phyloP scores from a whole-genome alignment of 202 grass and related monocot species.

The Setaria italica region DNA sequence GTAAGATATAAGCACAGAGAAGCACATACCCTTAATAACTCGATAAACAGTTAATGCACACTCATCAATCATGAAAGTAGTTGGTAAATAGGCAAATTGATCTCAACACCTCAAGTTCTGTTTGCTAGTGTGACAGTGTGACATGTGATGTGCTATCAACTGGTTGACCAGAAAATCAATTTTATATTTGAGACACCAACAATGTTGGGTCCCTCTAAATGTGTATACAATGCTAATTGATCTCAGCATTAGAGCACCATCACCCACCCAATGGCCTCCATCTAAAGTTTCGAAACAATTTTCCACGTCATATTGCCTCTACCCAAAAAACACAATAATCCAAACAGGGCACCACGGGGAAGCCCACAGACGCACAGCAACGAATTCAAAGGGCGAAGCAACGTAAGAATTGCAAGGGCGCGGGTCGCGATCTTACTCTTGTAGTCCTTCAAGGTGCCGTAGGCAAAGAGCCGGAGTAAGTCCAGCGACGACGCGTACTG shows the following conservation, averaged over 20 bases:
- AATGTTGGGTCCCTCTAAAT: background rate
- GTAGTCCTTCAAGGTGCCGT: constrained; percentile 96
- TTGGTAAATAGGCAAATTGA: background rate
- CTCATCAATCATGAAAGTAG: constrained; percentile 4
- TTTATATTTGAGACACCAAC: background rate
- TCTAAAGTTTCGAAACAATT: background rate
- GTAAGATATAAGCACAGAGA: background rate
- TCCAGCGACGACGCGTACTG: constrained; percentile 89
- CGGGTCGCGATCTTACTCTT: constrained; percentile 63
- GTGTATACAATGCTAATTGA: background rate
- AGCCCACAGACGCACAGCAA: background rate
- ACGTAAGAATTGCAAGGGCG: background rate
- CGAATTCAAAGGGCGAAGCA: background rate
- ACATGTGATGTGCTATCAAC: background rate
- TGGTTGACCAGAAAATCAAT: background rate
- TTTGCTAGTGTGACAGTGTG: background rate
- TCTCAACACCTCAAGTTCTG: background rate
- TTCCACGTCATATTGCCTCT: background rate
- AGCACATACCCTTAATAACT: background rate
- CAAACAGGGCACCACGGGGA: background rate
- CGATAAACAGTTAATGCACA: background rate
- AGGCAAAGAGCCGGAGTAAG: constrained; percentile 90
- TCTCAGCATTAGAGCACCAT: background rate
- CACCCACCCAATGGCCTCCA: background rate
- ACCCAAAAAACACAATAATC: background rate